These are phyloP conservation scores for Gossypium gossypioides DNA, from an alignment of 441 rosid species.

Conservation along the genomic window DNA sequence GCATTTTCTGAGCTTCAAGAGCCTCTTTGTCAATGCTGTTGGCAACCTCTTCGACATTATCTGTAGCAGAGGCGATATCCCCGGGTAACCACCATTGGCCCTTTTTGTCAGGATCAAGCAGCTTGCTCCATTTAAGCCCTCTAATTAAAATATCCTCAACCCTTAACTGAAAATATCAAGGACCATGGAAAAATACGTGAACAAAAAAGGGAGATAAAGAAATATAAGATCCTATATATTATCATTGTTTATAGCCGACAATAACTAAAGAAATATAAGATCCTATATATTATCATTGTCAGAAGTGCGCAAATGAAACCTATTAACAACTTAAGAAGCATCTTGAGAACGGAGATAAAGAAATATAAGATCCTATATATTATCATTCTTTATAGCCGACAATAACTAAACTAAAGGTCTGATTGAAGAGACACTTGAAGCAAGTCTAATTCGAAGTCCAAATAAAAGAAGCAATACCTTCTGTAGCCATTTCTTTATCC, in stretches of 20 bases:
- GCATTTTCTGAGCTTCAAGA: conserved; percentile 71
- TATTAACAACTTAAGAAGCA: not conserved
- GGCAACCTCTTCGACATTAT: conserved; percentile 55
- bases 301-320: not conserved
- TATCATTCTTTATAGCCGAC: not conserved
- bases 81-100: conserved; percentile 93
- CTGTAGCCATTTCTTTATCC: conserved; percentile 88
- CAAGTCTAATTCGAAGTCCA: not conserved
- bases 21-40: conserved; percentile 72
- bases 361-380: not conserved
- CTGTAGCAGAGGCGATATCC: conserved; percentile 28
- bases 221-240: not conserved
- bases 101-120: conserved; percentile 75
- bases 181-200: not conserved
- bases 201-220: not conserved
- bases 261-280: not conserved
- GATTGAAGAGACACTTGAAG: not conserved
- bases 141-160: conserved; percentile 58
- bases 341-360: not conserved
- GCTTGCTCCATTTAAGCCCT: conserved; percentile 82
- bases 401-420: not conserved
- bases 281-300: not conserved
- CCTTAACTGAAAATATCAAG: conserved; percentile 39
- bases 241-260: not conserved
- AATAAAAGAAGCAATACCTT: conserved; percentile 39